These are phyloP conservation scores for Globisporangium nagaii DNA, from an alignment of 352 stramenopile species.

Conservation along the genomic window DNA sequence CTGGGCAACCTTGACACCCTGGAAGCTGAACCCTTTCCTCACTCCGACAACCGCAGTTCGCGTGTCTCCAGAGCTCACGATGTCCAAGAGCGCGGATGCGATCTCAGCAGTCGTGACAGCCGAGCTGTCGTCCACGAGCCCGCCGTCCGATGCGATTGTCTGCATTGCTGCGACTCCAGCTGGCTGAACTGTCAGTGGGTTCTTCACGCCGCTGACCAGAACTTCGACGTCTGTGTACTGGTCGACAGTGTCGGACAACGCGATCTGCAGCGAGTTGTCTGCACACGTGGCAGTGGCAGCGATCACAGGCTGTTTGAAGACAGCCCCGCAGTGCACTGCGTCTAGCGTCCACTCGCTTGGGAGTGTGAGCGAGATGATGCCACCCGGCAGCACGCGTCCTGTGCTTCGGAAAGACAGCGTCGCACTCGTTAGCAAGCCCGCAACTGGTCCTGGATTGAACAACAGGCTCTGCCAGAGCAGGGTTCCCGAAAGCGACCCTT, in stretches of 20 bases:
- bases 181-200: conserved; percentile 34
- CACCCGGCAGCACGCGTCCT: conserved; percentile 27
- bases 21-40: conserved; percentile 40
- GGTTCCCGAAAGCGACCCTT: conserved; percentile 28
- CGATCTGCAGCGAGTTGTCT: conserved; percentile 31
- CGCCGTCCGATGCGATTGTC: conserved; percentile 35
- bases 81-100: conserved; percentile 26
- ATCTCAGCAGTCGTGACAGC: conserved; percentile 30
- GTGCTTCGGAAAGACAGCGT: conserved; percentile 32
- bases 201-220: conserved; percentile 31
- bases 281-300: conserved; percentile 17
- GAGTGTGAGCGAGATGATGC: conserved; percentile 32
- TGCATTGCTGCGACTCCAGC: conserved; percentile 15
- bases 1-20: conserved; percentile 29
- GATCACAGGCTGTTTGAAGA: conserved; percentile 32
- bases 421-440: conserved; percentile 36
- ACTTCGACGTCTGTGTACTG: conserved; percentile 33
- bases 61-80: conserved; percentile 32
- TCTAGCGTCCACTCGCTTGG: conserved; percentile 39
- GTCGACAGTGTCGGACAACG: conserved; percentile 27
- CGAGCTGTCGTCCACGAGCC: conserved; percentile 35
- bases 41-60: conserved; percentile 47
- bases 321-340: conserved; percentile 16
- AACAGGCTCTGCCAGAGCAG: conserved; percentile 40
- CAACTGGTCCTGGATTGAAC: conserved; percentile 43